A percentile compares a stretch with the other conserved stretches of the same genome.
phyloP scores from a whole-genome alignment of 208 protist genomes.

The Acanthamoeba healyi region DNA sequence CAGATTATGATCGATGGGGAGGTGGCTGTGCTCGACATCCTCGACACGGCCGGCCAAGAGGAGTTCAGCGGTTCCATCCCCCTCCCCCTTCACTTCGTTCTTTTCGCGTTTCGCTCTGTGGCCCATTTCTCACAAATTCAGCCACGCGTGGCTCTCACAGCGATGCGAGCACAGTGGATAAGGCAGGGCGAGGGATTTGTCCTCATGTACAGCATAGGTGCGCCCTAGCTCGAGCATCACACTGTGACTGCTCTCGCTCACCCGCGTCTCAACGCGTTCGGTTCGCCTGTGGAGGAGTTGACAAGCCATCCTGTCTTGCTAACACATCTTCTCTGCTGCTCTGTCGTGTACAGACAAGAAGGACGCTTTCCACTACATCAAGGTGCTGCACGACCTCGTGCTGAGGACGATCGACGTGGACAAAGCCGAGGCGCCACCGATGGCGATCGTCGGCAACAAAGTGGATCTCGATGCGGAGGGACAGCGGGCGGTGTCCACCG shows the following conservation, averaged over 20 bases:
- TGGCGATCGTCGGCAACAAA: conserved; percentile 12
- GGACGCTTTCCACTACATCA: neutral
- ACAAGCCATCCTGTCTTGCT: too few species aligned
- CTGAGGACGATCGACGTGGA: conserved; percentile 5
- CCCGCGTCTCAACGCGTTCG: too few species aligned
- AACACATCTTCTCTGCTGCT: too few species aligned
- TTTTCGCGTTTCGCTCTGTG: neutral
- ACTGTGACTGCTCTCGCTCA: too few species aligned
- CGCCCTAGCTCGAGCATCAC: neutral
- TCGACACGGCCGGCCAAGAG: conserved; percentile 90
- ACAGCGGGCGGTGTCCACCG: neutral
- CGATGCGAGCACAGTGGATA: conserved; percentile 20
- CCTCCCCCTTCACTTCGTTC: neutral
- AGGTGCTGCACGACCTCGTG: conserved; percentile 3
- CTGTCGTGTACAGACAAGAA: neutral
- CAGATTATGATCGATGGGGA: conserved; percentile 82
- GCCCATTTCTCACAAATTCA: neutral
- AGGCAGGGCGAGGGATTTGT: conserved; percentile 1
- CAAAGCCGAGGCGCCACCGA: neutral
- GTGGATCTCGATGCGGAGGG: neutral
- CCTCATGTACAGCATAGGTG: conserved; percentile 29
- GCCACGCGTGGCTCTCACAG: neutral
- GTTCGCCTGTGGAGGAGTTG: too few species aligned
- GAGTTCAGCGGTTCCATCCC: conserved; percentile 80
- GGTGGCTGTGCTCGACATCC: conserved; percentile 87